Conservation (phyloP, 1,284 basidiomycete genomes). For the Volvariella volvacea region DNA sequence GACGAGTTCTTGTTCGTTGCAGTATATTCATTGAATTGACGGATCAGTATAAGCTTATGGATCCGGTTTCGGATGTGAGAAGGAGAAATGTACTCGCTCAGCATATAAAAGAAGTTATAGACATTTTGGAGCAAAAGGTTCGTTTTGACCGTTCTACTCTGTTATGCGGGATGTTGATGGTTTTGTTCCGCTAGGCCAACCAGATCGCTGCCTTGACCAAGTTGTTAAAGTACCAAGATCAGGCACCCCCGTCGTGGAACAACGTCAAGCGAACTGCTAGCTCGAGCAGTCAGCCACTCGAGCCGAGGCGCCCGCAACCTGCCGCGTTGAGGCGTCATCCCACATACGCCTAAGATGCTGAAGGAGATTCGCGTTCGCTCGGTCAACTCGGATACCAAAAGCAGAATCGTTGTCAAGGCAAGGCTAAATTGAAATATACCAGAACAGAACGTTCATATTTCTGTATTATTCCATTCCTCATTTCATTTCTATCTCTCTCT, state of each 20-base stretch:
- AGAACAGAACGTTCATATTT: too few relatives aligned
- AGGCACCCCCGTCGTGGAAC: neutral
- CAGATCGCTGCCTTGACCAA: slow-evolving; percentile 72
- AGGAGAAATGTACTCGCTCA: slow-evolving; percentile 79
- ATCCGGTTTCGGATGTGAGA: slow-evolving; percentile 70
- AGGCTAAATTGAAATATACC: too few relatives aligned
- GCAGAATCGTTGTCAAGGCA: too few relatives aligned
- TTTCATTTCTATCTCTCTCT: too few relatives aligned
- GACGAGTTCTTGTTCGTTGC: slow-evolving; percentile 8
- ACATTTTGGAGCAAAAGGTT: slow-evolving; percentile 84
- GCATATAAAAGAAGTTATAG: slow-evolving; percentile 85
- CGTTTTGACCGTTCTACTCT: slow-evolving; percentile 3
- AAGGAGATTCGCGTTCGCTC: too few relatives aligned
- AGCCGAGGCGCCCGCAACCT: slow-evolving; percentile 1
- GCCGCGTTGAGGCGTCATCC: neutral
- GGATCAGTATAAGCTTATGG: slow-evolving; percentile 85
- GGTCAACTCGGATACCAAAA: too few relatives aligned
- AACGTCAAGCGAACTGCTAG: neutral
- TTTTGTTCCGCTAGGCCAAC: slow-evolving; percentile 54
- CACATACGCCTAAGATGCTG: neutral
- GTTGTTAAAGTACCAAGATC: slow-evolving; percentile 37
- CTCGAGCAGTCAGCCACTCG: neutral
- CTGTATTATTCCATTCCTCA: too few relatives aligned
- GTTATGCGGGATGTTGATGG: neutral
- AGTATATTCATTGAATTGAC: slow-evolving; percentile 86